Evolutionary conservation across 31 red algal species (phyloP).

Genomic region (Asparagopsis taxiformis): DNA sequence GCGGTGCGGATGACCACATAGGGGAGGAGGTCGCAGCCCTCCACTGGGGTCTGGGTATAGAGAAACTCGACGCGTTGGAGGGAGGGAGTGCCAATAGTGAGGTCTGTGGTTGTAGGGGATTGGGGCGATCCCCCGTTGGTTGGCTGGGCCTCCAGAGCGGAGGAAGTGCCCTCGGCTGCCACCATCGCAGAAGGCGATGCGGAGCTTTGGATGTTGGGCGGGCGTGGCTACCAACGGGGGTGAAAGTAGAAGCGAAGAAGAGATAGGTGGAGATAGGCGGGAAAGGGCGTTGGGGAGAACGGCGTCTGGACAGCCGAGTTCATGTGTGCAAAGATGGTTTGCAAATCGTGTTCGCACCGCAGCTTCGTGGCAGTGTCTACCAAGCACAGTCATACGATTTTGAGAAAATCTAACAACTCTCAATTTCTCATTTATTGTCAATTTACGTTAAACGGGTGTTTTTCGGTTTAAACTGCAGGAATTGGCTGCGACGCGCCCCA

Average conservation of each 20-base stretch:
- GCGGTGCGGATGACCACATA: slow-evolving; percentile 78
- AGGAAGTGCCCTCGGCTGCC: slow-evolving; percentile 14
- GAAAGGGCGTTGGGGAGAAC: neutral
- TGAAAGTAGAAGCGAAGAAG: neutral
- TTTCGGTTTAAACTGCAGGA: no score
- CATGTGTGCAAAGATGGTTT: no score
- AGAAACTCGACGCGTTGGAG: slow-evolving; percentile 75
- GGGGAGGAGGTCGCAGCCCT: slow-evolving; percentile 88
- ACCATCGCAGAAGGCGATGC: neutral
- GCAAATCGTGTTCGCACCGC: no score
- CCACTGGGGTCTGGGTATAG: slow-evolving; percentile 85
- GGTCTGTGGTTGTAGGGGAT: slow-evolving; percentile 1
- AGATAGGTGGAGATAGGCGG: neutral
- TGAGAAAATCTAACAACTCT: no score
- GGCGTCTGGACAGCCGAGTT: no score
- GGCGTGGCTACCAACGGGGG: neutral
- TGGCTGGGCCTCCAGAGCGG: slow-evolving; percentile 6
- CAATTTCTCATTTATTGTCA: no score
- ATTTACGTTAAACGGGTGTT: no score
- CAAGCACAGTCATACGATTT: no score
- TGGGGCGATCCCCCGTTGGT: slow-evolving; percentile 2
- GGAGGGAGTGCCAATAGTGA: slow-evolving; percentile 18
- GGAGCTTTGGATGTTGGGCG: neutral
- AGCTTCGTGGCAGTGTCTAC: no score
- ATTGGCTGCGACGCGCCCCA: no score